Base-by-base conservation (phyloP, 257 asterid genomes). In the Nicotiana benthamiana region DNA sequence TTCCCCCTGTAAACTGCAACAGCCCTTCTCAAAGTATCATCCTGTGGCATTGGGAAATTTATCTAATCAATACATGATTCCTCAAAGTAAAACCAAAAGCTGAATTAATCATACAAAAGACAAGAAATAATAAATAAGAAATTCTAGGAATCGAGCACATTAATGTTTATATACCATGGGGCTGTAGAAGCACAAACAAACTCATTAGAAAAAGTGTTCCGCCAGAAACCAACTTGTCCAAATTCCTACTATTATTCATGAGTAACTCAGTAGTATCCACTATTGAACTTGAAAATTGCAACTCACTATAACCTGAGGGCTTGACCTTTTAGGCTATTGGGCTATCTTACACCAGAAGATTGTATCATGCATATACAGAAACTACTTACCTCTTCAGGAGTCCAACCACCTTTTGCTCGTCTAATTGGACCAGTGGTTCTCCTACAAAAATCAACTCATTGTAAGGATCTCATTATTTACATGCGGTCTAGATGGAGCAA, bases 331-430 rank as follows among this genome's bases (percentile, higher is more conserved):
- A 64, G 22, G 43, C 43, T 13, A 61, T 26, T 26, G 9, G 32
- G 46, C 46, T 48, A 48, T 48, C 54, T 48, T 48, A 11, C 54
- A 48, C 54, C 13, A 48, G 8, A 62, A 13, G 68, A 12, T 16
- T 27, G 4, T 62, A 13, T 62, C 68, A 62, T 26, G 15, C 27
- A 30, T 64, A 77, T 24, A 11, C 43, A 30, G 17, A 70, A 76
- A 62, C 54, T 7, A 72, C 84, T 84, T 87, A 93, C 99, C 97
- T 93, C 99, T 86, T 92, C 95, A 0, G 96, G 97, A 43, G 98
- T 95, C 99, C 99, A 95, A 62, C 99, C 99, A 77, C 97, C 98
- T 89, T 93, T 95, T 54, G 99, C 96, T 86, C 99, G 88, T 89
- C 99, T 92, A 84, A 95, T 92, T 83, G 99, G 99, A 65, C 99